Base-by-base conservation (phyloP, 1,284 basidiomycete genomes). In the Phellopilus nigrolimitatus region DNA sequence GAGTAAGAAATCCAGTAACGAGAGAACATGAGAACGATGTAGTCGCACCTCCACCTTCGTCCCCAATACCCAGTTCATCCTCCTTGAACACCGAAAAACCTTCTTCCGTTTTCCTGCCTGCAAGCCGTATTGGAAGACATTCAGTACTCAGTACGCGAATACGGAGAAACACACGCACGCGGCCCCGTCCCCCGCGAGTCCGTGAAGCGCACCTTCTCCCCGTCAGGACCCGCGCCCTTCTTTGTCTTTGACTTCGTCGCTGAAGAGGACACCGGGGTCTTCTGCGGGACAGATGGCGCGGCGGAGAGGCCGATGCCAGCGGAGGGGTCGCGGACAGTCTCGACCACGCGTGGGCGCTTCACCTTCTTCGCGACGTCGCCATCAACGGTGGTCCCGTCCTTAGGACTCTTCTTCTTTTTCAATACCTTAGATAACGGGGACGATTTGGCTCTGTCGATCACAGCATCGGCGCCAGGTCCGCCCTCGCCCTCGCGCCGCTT, bases 81-180 rank as follows among this genome's bases (percentile, higher is more conserved):
- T 92, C 91, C 64, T 91, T 93, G 68, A 85, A 95, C 31, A 95
- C 81, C 28, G 72, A 66, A 71, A 79, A 94, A 0, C 91, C 92
- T 65, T 95, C 91, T 55, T 88, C 88, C 0, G 91, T 95, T 66
- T 75, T 85, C 33, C 80, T 79, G 54, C 89, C 91, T 92, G 62
- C 46, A 43, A 37, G 40, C 48, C 17, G 10, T 12, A 12, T 34
- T 8, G n/a, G n/a, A n/a, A 42, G 3, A 51, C 17, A 21, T 4
- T 38, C 5, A 37, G 25, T 7, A 17, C 34, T 13, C n/a, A 6
- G 36, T 28, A 38, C 22, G 21, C 4, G 22, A 30, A 40, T 38
- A 44, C 10, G 27, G 12, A 4, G 12, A 36, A 38, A 15, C n/a
- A 15, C 24, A 51, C 49, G 27, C 45, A 55, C 54, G 49, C n/a